Evolutionary conservation across 495 filamentous ascomycete genomes (phyloP).

Genomic region (Penicillium ochrochloron): DNA sequence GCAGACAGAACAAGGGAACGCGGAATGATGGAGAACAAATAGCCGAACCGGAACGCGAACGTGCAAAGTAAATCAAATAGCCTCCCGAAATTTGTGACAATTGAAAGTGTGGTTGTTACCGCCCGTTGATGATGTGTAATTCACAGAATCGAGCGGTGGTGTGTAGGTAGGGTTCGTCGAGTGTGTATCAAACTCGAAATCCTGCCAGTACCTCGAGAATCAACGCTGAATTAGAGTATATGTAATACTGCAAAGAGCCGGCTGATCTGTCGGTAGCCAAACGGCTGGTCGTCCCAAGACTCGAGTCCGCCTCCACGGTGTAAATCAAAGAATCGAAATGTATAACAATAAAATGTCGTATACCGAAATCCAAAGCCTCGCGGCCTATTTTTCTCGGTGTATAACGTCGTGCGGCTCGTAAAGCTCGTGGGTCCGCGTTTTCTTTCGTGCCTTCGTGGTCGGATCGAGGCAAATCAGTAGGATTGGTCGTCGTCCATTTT

Average conservation of each 20-base stretch:
- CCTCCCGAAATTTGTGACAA: conserved; percentile 40
- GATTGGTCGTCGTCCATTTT: conserved; percentile 5
- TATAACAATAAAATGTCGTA: conserved; percentile 35
- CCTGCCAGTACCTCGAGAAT: neutral
- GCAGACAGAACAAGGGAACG: conserved; percentile 31
- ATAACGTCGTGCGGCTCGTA: conserved; percentile 28
- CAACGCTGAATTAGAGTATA: neutral
- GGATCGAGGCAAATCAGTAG: conserved; percentile 18
- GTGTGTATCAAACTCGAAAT: neutral
- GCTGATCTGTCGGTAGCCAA: neutral
- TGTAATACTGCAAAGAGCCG: neutral
- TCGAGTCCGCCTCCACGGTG: conserved; percentile 19
- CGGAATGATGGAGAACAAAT: conserved; percentile 2
- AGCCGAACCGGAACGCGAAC: conserved; percentile 20
- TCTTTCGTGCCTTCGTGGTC: conserved; percentile 32
- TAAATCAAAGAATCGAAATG: conserved; percentile 31
- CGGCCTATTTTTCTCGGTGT: conserved; percentile 22
- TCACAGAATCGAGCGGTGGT: conserved; percentile 6
- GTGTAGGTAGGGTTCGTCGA: conserved; percentile 6
- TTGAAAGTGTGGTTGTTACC: conserved; percentile 21
- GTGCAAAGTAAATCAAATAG: conserved; percentile 28
- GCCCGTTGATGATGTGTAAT: neutral
- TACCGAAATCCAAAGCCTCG: conserved; percentile 23
- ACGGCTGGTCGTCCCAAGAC: neutral
- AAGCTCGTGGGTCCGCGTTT: conserved; percentile 43